Evolutionary conservation across 1,284 basidiomycete genomes (phyloP).

Genomic region (Ustilago trichophora): DNA sequence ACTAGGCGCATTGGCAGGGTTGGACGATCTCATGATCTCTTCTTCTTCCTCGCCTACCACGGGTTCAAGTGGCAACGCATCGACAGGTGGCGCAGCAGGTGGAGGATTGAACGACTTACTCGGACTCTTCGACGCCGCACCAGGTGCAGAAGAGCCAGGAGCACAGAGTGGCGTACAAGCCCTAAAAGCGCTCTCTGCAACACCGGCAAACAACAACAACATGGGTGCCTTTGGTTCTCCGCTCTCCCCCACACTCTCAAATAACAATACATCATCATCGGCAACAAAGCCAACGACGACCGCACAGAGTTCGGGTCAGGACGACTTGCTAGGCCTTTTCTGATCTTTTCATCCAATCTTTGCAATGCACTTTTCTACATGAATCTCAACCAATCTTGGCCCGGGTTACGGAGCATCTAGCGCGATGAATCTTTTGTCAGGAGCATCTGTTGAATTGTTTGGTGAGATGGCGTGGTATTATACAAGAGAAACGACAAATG

Average conservation of each 20-base stretch:
- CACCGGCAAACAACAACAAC: neutral
- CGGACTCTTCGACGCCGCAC: conserved; percentile 57
- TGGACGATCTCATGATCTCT: conserved; percentile 55
- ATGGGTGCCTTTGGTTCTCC: conserved; percentile 13
- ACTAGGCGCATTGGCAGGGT: conserved; percentile 52
- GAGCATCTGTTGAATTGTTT: too few species aligned
- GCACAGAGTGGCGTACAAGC: conserved; percentile 52
- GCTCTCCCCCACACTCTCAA: neutral
- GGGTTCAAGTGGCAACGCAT: neutral
- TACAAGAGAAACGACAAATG: too few species aligned
- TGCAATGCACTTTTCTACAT: too few species aligned
- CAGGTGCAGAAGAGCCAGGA: conserved; percentile 50
- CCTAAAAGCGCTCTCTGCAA: conserved; percentile 33
- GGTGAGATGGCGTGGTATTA: conserved; percentile 1
- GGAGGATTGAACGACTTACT: conserved; percentile 56
- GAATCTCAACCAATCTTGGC: too few species aligned
- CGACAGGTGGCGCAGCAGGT: conserved; percentile 1
- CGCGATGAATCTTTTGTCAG: too few species aligned
- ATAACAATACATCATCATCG: neutral
- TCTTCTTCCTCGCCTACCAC: conserved; percentile 16
- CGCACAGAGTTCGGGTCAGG: conserved; percentile 15
- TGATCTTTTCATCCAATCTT: conserved; percentile 6
- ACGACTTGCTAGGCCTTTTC: conserved; percentile 50
- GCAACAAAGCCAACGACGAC: conserved; percentile 4
- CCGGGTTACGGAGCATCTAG: too few species aligned